Base-by-base conservation (phyloP, 176 grass and related monocot genomes). In the Elaeis guineensis region DNA sequence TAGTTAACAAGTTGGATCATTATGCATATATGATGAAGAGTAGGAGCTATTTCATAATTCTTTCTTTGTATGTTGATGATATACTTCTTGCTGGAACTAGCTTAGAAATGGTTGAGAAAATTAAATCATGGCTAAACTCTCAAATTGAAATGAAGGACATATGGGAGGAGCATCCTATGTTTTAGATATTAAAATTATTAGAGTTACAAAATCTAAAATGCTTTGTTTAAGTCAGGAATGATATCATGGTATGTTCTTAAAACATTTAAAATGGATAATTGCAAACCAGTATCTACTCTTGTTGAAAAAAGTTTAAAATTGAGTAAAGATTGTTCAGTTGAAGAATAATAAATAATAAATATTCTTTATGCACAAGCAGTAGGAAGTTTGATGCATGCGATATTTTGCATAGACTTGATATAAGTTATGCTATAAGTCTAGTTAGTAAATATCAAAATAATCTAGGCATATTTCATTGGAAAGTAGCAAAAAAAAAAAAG, bases 381-480 rank as follows among this genome's bases (percentile, higher is more conserved):
- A 15, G 20, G 20, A 15, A 58, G 56, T 14, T 26, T 58, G 6
- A 58, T 58, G 56, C 23, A 58, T 58, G 56, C 7, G 3, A 58
- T 58, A 8, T 16, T 26, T 5, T 25, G 56, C 15, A 58, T 16
- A 58, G 21, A 3, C 6, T 0, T 15, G 56, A 58, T 24, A 23
- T 58, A 22, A 11, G 19, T 24, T 25, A 58, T 25, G 14, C 6
- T 3, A 4, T 58, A 25, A 15, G 56, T 16, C 21, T 58, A 25
- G 56, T 58, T 24, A 58, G 56, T 58, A 58, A 58, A 58, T 58
- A 25, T 28, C 21, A 58, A 58, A 28, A 15, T 58, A 58, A 58
- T 28, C 21, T 3, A 28, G 0, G 20, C 0, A 21, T 15, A 25
- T 2, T 16, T 14, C 56, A 58, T 58, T 58, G 21, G 22, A 21